phyloP scores from a whole-genome alignment of 768 basidiomycete species.

The Amanita pseudoporphyria region DNA sequence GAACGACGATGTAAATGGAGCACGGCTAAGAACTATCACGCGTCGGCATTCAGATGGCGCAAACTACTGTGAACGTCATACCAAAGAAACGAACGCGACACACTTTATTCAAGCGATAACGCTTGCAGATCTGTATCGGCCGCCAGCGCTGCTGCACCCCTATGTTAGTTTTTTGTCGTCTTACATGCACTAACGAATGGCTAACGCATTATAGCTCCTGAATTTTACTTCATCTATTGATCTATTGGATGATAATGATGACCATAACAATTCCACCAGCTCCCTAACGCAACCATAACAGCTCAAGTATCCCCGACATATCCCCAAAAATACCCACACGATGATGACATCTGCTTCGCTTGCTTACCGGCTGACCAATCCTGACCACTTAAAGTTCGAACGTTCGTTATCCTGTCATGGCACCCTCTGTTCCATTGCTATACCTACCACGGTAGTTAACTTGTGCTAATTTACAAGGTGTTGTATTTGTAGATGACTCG shows the following conservation, averaged over 20 bases:
- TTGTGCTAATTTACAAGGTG: neutral
- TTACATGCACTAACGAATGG: constrained; percentile 3
- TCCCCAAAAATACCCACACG: neutral
- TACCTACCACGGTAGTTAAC: neutral
- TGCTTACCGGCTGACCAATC: neutral
- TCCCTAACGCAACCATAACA: neutral
- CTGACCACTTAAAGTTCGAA: constrained; percentile 1
- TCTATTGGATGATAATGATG: constrained; percentile 17
- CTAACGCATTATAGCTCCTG: constrained; percentile 21
- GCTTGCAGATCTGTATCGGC: constrained; percentile 4
- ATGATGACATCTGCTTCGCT: neutral
- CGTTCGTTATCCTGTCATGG: neutral
- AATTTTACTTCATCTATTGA: constrained; percentile 38
- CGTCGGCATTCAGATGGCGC: constrained; percentile 24
- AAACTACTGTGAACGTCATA: constrained; percentile 19
- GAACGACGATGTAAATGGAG: constrained; percentile 24
- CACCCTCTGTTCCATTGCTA: neutral
- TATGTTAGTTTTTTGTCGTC: constrained; percentile 22
- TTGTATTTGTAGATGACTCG: constrained; percentile 8
- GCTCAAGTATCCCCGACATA: too few relatives aligned
- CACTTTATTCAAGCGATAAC: constrained; percentile 5
- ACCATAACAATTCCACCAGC: neutral
- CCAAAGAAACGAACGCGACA: constrained; percentile 11
- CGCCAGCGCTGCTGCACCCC: constrained; percentile 27
- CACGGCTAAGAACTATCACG: constrained; percentile 13